These are phyloP conservation scores for Cinnamomum chago DNA, from an alignment of 164 flowering plant species.

Conservation along the genomic window DNA sequence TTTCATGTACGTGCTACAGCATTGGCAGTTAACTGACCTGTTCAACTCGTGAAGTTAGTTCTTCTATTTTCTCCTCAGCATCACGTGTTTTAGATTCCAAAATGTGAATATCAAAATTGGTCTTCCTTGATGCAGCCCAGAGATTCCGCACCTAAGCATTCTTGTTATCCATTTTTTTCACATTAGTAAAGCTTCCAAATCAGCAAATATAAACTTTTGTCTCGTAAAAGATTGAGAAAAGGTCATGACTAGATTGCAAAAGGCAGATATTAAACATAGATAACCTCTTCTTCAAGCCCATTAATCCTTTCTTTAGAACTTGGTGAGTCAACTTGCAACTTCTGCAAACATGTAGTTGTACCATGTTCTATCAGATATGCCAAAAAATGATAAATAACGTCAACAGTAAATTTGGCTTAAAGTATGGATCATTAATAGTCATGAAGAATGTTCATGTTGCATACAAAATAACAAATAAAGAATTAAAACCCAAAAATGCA, in stretches of 20 bases:
- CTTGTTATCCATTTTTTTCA: constrained; percentile 20
- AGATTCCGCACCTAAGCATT: constrained; percentile 57
- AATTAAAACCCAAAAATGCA: neutral
- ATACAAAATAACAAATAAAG: neutral
- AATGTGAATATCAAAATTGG: constrained; percentile 58
- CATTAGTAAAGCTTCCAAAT: constrained; percentile 21
- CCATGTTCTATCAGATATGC: neutral
- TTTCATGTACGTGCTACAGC: neutral
- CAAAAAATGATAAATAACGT: neutral
- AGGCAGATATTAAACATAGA: neutral
- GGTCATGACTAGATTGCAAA: neutral
- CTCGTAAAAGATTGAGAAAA: neutral
- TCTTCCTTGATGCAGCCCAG: constrained; percentile 61
- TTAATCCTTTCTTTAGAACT: constrained; percentile 34
- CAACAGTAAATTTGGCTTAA: neutral
- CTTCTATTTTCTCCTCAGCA: constrained; percentile 40
- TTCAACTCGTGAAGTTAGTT: constrained; percentile 37
- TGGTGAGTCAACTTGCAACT: constrained; percentile 35
- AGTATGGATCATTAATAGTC: neutral
- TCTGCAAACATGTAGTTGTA: constrained; percentile 5
- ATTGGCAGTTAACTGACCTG: constrained; percentile 32
- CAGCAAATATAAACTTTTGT: neutral
- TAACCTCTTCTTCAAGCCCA: constrained; percentile 61
- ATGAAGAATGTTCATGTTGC: neutral
- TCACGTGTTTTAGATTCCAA: constrained; percentile 49